Evolutionary conservation across 208 protist genomes (phyloP).

Genomic region (Balamuthia mandrillaris): DNA sequence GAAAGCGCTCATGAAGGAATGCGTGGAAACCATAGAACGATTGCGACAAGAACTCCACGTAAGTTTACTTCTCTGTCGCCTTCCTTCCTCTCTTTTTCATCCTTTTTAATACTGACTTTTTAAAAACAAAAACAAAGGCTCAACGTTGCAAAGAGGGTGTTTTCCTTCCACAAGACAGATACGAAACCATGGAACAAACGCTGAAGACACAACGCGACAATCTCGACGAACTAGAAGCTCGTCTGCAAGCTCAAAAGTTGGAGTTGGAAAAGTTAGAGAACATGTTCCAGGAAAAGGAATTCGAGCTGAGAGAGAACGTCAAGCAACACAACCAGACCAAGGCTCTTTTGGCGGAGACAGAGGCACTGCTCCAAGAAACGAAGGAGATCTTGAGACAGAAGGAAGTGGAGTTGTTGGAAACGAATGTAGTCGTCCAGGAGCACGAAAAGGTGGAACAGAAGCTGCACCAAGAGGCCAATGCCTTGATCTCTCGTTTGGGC

Average conservation of each 20-base stretch:
- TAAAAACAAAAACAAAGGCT: background rate
- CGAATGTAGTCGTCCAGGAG: background rate
- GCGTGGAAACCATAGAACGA: background rate
- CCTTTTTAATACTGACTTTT: too few relatives aligned
- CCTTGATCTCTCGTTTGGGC: background rate
- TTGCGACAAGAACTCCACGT: background rate
- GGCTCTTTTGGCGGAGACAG: too few relatives aligned
- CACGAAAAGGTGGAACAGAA: background rate
- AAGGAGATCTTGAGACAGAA: too few relatives aligned
- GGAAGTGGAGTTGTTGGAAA: background rate
- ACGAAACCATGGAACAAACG: background rate
- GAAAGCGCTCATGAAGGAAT: conserved; percentile 2
- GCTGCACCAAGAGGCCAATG: background rate
- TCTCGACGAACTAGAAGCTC: background rate
- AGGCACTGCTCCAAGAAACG: too few relatives aligned
- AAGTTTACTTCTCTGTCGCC: too few relatives aligned
- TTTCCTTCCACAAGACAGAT: background rate
- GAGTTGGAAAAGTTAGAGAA: background rate
- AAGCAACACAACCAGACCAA: background rate
- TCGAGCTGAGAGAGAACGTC: background rate
- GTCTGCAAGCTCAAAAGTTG: background rate
- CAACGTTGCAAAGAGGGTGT: background rate
- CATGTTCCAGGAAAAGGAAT: background rate
- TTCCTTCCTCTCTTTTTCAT: too few relatives aligned
- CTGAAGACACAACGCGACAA: background rate